phyloP scores from a whole-genome alignment of 495 filamentous ascomycete genomes.

The Aspergillus heteromorphus region DNA sequence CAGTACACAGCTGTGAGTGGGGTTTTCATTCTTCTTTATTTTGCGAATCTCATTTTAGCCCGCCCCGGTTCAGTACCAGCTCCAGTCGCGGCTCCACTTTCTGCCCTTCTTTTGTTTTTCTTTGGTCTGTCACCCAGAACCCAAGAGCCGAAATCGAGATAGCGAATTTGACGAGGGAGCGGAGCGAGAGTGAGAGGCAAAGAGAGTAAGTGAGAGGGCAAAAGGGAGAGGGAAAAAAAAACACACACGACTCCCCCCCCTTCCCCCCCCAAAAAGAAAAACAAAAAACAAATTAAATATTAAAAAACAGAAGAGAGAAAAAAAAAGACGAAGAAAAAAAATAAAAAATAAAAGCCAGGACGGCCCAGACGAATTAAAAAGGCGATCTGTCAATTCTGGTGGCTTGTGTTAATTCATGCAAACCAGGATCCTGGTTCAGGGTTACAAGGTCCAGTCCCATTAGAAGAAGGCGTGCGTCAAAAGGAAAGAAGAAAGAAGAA shows the following conservation, averaged over 20 bases:
- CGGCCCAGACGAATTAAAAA: slow-evolving; percentile 5
- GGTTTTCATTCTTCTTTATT: slow-evolving; percentile 1
- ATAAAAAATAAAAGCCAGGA: slow-evolving; percentile 3
- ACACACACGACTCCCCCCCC: no score
- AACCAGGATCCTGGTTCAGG: slow-evolving; percentile 13
- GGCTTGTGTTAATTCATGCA: slow-evolving; percentile 14
- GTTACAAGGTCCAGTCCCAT: slow-evolving; percentile 7
- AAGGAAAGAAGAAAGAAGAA: slow-evolving; percentile 3
- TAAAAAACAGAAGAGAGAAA: background rate
- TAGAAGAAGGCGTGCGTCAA: slow-evolving; percentile 11
- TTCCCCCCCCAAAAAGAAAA: background rate
- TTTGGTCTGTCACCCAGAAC: background rate
- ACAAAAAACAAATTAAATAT: background rate
- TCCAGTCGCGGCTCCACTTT: slow-evolving; percentile 15
- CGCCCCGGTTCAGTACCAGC: slow-evolving; percentile 2
- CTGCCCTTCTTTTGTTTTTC: slow-evolving; percentile 5
- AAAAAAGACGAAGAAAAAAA: slow-evolving; percentile 1
- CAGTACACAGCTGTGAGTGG: background rate
- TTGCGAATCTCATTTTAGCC: slow-evolving; percentile 4
- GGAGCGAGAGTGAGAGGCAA: no score
- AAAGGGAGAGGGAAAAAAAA: background rate
- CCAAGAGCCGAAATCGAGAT: background rate
- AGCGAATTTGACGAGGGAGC: background rate
- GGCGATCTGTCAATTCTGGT: slow-evolving; percentile 21
- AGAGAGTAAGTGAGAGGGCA: no score